Percentiles rank a stretch among this genome's conserved stretches.
Evolutionary conservation across 805 yeast species (phyloP).

Genomic region (Metschnikowia kofuensis): DNA sequence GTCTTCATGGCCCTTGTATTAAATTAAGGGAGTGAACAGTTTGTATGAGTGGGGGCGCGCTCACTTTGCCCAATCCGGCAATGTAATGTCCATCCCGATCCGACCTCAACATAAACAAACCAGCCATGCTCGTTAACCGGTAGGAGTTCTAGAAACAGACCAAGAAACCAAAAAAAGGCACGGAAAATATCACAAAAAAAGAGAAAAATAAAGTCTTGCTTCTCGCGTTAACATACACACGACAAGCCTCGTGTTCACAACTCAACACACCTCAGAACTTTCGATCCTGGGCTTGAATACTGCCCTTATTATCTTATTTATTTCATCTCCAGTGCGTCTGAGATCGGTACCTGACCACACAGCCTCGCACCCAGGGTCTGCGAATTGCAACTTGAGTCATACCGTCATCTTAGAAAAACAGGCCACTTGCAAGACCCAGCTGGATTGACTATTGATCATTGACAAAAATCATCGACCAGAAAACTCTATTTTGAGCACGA

Average conservation of each 20-base stretch:
- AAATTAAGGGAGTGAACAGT: too few relatives aligned
- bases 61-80: constrained; percentile 1
- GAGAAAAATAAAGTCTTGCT: too few relatives aligned
- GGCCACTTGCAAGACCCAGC: too few relatives aligned
- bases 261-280: not conserved
- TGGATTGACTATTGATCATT: too few relatives aligned
- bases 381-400: not conserved
- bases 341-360: not conserved
- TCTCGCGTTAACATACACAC: not conserved
- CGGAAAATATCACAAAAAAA: too few relatives aligned
- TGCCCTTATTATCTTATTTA: too few relatives aligned
- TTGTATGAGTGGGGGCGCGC: too few relatives aligned
- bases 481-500: too few relatives aligned
- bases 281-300: too few relatives aligned
- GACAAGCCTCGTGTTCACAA: not conserved
- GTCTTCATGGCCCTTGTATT: too few relatives aligned
- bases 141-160: not conserved
- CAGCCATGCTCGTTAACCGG: constrained; percentile 5
- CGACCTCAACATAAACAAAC: constrained; percentile 5
- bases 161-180: not conserved
- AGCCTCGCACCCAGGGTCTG: not conserved
- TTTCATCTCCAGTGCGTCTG: too few relatives aligned
- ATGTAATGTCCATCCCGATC: constrained; percentile 4
- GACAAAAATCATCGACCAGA: too few relatives aligned
- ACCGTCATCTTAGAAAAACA: not conserved